A percentile compares a stretch with the other conserved stretches of the same genome.
Conservation (phyloP, 805 yeast genomes). For the Kodamaea fukazawae region DNA sequence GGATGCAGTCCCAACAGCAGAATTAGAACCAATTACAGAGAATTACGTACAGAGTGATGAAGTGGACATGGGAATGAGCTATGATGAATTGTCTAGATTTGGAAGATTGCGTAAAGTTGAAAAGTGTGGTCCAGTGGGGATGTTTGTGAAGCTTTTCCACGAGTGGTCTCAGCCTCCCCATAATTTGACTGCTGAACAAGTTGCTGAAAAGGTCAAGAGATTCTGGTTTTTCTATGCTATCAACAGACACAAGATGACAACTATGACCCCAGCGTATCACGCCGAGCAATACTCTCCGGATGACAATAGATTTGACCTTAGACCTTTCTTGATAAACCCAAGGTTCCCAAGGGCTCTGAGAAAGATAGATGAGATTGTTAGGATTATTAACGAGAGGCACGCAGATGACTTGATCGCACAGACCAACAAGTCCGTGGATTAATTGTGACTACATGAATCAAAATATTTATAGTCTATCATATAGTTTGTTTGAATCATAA, state of each 20-base stretch:
- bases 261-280: conserved; percentile 95
- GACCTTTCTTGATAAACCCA: conserved; percentile 94
- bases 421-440: conserved; percentile 20
- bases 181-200: conserved; percentile 72
- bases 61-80: conserved; percentile 97
- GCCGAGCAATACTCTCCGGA: conserved; percentile 99
- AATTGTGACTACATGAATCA: no score
- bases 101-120: conserved; percentile 89
- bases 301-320: conserved; percentile 90
- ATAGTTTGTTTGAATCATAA: neutral
- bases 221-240: conserved; percentile 93
- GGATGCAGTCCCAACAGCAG: conserved; percentile 96
- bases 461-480: neutral
- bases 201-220: conserved; percentile 88
- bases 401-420: conserved; percentile 16
- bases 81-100: conserved; percentile 86
- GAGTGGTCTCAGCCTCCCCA: conserved; percentile 77
- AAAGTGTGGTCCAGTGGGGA: conserved; percentile 94
- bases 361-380: conserved; percentile 80
- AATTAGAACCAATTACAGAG: conserved; percentile 92
- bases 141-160: conserved; percentile 86
- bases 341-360: conserved; percentile 85
- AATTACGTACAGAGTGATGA: conserved; percentile 94
- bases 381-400: conserved; percentile 37
- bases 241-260: conserved; percentile 95